Conservation (phyloP, 208 protist genomes). For the Tritrichomonas foetus region DNA sequence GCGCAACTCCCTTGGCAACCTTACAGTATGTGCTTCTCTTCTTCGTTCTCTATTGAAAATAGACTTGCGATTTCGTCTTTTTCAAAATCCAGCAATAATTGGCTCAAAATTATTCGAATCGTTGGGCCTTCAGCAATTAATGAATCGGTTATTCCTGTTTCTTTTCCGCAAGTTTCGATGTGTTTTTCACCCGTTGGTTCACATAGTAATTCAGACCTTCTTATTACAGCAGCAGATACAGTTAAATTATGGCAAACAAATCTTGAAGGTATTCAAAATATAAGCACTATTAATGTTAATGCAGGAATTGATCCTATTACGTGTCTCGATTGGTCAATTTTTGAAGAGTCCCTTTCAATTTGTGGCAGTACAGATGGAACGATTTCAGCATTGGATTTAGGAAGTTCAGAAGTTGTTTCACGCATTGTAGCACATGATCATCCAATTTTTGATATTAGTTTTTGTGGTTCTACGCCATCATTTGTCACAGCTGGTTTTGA, state of each 20-base stretch:
- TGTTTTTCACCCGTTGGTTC: neutral
- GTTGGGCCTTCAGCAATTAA: neutral
- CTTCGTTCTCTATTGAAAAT: neutral
- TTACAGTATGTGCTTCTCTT: neutral
- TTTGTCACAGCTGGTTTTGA: neutral
- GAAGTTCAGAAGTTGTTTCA: neutral
- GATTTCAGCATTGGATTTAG: neutral
- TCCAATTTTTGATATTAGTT: neutral
- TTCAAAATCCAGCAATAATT: neutral
- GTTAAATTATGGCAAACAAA: neutral
- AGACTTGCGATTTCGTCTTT: neutral
- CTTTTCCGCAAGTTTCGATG: neutral
- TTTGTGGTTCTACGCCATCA: neutral
- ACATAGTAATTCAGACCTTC: neutral
- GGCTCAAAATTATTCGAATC: neutral
- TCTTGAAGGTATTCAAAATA: neutral
- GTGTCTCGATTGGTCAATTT: neutral
- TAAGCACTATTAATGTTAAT: neutral
- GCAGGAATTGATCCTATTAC: neutral
- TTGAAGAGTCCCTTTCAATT: neutral
- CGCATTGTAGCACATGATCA: slow-evolving; percentile 25
- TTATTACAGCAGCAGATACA: neutral
- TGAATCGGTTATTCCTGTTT: neutral
- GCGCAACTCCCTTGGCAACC: neutral
- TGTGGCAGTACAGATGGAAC: neutral